These are phyloP conservation scores for Kodamaea arcana DNA, from an alignment of 1,139 yeast genomes.

Conservation along the genomic window DNA sequence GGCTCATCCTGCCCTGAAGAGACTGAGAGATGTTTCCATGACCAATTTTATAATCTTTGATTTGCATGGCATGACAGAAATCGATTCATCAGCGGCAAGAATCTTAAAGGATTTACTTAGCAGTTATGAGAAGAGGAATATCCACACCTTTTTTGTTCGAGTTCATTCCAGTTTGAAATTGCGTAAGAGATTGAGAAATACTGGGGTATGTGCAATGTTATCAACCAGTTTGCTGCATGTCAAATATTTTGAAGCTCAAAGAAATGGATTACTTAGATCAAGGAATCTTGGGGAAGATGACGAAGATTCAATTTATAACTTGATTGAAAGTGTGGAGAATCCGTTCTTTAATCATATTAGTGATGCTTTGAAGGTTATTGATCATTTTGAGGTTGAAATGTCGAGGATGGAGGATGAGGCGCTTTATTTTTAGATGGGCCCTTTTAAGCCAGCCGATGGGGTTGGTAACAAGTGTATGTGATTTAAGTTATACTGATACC, in stretches of 20 bases:
- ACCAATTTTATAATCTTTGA: slow-evolving; percentile 74
- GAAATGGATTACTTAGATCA: slow-evolving; percentile 2
- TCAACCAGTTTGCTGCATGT: slow-evolving; percentile 23
- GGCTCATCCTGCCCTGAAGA: slow-evolving; percentile 78
- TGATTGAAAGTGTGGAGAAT: slow-evolving; percentile 24
- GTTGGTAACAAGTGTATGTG: too few relatives aligned
- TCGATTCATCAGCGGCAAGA: slow-evolving; percentile 87
- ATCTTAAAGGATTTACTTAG: slow-evolving; percentile 59
- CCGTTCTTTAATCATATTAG: slow-evolving; percentile 42
- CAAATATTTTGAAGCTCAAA: slow-evolving; percentile 26
- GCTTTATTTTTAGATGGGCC: neutral
- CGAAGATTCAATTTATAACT: slow-evolving; percentile 16
- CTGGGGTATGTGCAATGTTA: slow-evolving; percentile 32
- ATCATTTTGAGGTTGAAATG: slow-evolving; percentile 25
- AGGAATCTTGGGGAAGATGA: slow-evolving; percentile 6
- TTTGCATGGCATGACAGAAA: slow-evolving; percentile 76
- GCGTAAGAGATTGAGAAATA: slow-evolving; percentile 25
- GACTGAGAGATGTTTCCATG: slow-evolving; percentile 50
- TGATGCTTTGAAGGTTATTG: slow-evolving; percentile 41
- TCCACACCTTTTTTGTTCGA: slow-evolving; percentile 62
- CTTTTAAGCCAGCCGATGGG: too few relatives aligned
- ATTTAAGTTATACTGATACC: neutral
- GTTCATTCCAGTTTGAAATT: slow-evolving; percentile 43
- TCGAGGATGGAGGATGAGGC: neutral
- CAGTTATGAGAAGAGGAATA: slow-evolving; percentile 52